Conservation (phyloP, 306 rosid genomes). For the Fagus sylvatica region DNA sequence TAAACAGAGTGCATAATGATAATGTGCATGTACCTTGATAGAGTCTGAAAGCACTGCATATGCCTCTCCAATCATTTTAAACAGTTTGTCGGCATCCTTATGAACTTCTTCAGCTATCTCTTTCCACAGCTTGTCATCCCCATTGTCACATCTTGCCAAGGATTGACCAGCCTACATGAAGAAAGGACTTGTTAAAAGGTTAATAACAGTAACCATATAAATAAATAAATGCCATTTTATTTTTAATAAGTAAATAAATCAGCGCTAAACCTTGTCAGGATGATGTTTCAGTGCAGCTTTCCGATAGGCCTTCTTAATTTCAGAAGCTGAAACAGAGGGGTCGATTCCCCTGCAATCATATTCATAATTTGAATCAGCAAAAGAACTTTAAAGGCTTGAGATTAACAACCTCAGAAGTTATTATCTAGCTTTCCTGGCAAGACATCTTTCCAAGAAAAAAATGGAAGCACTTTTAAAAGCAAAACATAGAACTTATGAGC, state of each 20-base stretch:
- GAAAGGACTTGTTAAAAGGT: constrained; percentile 28
- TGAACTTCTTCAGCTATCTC: constrained; percentile 76
- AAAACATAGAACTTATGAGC: not conserved
- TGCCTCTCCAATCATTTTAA: constrained; percentile 90
- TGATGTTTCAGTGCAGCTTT: constrained; percentile 99
- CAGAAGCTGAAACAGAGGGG: constrained; percentile 76
- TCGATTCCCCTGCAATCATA: constrained; percentile 81
- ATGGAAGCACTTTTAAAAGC: not conserved
- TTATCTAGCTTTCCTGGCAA: constrained; percentile 1
- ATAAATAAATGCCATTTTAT: constrained; percentile 15
- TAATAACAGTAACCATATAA: constrained; percentile 7
- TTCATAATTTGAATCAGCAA: constrained; percentile 37
- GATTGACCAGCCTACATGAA: constrained; percentile 76
- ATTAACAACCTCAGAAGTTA: constrained; percentile 18
- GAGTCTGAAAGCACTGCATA: constrained; percentile 84
- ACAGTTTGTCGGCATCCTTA: constrained; percentile 76
- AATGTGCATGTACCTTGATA: constrained; percentile 52
- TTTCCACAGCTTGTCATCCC: constrained; percentile 78
- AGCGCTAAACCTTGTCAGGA: constrained; percentile 81
- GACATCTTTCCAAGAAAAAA: not conserved
- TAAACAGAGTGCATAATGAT: not conserved
- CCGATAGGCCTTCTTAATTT: constrained; percentile 94
- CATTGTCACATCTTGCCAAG: constrained; percentile 73
- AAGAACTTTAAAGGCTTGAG: constrained; percentile 13
- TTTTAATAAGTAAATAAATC: not conserved